Percentiles rank a stretch among this genome's conserved stretches.
phyloP scores from a whole-genome alignment of 805 yeast species.

The Myxozyma melibiosi region DNA sequence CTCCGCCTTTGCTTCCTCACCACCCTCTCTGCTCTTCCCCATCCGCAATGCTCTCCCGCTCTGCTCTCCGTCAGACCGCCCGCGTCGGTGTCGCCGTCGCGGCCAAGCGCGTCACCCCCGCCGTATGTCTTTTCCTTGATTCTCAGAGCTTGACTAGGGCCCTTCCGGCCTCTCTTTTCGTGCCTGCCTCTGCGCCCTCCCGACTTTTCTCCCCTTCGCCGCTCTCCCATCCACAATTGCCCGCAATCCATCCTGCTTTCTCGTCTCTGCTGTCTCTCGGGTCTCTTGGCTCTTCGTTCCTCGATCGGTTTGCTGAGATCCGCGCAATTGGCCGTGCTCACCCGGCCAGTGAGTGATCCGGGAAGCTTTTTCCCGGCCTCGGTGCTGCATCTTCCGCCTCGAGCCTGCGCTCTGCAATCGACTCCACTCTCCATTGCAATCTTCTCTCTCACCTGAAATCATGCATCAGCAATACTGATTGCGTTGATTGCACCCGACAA shows the following conservation, averaged over 20 bases:
- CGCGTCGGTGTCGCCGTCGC: conserved; percentile 44
- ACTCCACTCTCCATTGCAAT: too few relatives aligned
- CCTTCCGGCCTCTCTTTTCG: background rate
- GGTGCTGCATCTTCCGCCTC: too few relatives aligned
- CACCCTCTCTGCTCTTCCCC: conserved; percentile 16
- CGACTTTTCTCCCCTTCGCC: conserved; percentile 1
- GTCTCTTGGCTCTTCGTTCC: background rate
- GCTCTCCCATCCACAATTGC: background rate
- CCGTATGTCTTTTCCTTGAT: conserved; percentile 34
- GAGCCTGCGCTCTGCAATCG: too few relatives aligned
- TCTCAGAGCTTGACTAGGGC: background rate
- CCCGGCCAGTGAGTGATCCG: background rate
- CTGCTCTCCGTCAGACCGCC: conserved; percentile 47
- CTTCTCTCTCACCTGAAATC: too few relatives aligned
- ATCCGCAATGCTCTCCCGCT: conserved; percentile 41
- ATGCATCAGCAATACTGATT: too few relatives aligned
- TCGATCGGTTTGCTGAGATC: background rate
- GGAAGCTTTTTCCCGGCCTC: too few relatives aligned
- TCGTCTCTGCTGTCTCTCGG: background rate
- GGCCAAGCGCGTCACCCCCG: conserved; percentile 41
- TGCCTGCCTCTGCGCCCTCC: background rate
- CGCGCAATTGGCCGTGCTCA: conserved; percentile 5
- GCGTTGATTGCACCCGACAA: too few relatives aligned
- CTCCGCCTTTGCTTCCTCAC: conserved; percentile 14
- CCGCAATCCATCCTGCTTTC: background rate